These are phyloP conservation scores for Rosa persica DNA, from an alignment of 306 rosid species.

Conservation along the genomic window DNA sequence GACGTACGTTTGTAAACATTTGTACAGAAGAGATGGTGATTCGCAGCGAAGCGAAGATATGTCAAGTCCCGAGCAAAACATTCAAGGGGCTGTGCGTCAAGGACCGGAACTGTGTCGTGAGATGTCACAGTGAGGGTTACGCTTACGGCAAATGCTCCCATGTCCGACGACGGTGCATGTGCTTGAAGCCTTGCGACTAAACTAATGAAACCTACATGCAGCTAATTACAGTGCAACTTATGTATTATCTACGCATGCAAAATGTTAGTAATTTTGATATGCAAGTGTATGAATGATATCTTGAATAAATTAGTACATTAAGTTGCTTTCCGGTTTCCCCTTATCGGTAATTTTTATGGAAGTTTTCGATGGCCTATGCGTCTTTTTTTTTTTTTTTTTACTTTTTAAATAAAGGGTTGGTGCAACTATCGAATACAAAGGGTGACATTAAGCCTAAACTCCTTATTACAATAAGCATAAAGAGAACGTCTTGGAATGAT, in stretches of 20 bases:
- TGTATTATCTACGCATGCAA: not conserved
- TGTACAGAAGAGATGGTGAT: constrained; percentile 1
- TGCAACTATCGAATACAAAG: too few species aligned
- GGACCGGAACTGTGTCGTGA: not conserved
- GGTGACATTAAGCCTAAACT: too few species aligned
- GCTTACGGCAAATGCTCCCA: constrained; percentile 5
- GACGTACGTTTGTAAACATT: not conserved
- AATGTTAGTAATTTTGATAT: not conserved
- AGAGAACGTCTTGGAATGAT: too few species aligned
- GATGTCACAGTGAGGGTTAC: not conserved
- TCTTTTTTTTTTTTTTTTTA: too few species aligned
- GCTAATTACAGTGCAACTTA: not conserved
- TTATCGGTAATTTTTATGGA: too few species aligned
- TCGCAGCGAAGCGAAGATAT: not conserved
- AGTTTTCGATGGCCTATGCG: too few species aligned
- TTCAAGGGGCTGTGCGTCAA: not conserved
- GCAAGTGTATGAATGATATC: too few species aligned
- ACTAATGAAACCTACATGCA: not conserved
- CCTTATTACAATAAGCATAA: too few species aligned
- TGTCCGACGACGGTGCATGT: not conserved
- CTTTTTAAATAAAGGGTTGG: too few species aligned
- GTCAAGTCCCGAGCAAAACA: not conserved
- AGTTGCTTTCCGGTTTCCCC: too few species aligned
- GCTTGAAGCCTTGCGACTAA: not conserved
- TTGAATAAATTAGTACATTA: too few species aligned